Evolutionary conservation across 1,139 yeast genomes (phyloP).

Genomic region (Saccharomyces hybrid): DNA sequence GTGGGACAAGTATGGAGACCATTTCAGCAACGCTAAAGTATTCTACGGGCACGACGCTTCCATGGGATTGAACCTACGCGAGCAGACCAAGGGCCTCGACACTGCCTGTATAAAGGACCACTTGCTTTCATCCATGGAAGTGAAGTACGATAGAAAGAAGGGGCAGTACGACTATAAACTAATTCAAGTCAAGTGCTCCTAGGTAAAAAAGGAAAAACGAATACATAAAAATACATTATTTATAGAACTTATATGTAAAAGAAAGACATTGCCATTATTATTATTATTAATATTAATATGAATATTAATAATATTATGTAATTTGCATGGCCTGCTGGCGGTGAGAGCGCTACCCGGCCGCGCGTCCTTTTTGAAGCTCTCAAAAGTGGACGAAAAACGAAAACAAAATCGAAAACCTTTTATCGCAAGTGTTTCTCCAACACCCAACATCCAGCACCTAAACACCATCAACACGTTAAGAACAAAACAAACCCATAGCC

Average conservation of each 20-base stretch:
- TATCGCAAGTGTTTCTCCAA: background rate
- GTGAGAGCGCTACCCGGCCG: background rate
- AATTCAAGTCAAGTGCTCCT: constrained; percentile 12
- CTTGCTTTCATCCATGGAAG: constrained; percentile 49
- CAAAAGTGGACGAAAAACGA: constrained; percentile 6
- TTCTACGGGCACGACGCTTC: constrained; percentile 89
- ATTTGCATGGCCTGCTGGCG: too few relatives aligned
- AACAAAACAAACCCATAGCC: constrained; percentile 5
- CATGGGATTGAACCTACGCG: constrained; percentile 58
- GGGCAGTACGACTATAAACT: constrained; percentile 8
- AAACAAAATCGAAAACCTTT: constrained; percentile 3
- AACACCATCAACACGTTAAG: constrained; percentile 14
- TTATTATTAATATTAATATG: too few relatives aligned
- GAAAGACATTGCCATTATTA: background rate
- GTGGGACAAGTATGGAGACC: constrained; percentile 30
- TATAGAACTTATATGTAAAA: background rate
- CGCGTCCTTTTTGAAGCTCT: background rate
- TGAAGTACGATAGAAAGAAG: constrained; percentile 8
- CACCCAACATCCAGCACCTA: constrained; percentile 16
- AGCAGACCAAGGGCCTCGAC: constrained; percentile 73
- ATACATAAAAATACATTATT: background rate
- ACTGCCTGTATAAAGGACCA: constrained; percentile 77
- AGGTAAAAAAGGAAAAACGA: background rate
- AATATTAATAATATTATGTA: too few relatives aligned
- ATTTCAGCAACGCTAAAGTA: constrained; percentile 47